Base-by-base conservation (phyloP, 2,329 filamentous ascomycete genomes). In the Chrysoporthe deuterocubensis region DNA sequence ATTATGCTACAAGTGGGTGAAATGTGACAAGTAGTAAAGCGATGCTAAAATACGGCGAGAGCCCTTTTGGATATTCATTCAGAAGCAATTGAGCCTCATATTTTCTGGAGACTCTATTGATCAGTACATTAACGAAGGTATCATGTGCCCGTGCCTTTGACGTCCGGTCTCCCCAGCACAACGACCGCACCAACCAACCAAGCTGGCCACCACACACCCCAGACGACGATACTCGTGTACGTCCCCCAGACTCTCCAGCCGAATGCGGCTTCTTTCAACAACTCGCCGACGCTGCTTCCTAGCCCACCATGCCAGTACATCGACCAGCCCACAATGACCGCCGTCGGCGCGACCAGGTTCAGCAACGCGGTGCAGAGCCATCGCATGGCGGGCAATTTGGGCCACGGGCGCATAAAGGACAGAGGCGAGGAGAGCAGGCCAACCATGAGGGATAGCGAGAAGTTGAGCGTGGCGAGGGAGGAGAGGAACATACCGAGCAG, bases 171-270 rank as follows among this genome's bases (percentile, higher is more conserved):
- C 5, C 85, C 85, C 65, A 88, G 78, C 57, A 89, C 81, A 34
- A 86, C 81, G 6, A 89, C 77, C 68, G 83, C 81, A 1, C 86
- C 92, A 7, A 89, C 86, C 48, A 96, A 78, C 94, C 94, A 97
- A 8, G 93, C 93, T 0, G 94, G 94, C 91, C 93, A 96, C 94
- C 94, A 97, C 56, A 97, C 89, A 76, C 93, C 92, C 92, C 94
- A 97, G n/a, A 97, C 86, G 13, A 96, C 88, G 21, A 97, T 89
- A 69, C 92, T 90, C 1, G 94, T 96, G 82, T 94, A 96, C 85
- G 96, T 88, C 1, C 93, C 93, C 88, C 91, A 94, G 14, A 97
- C 89, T 75, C 93, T 87, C 94, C 94, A 97, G 0, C 92, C 94
- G 76, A 96, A 94, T 5, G 92, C 92, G 1, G 93, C 92, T 76